Evolutionary conservation across 305 asterid species (phyloP).

Genomic region (Fraxinus latifolia): DNA sequence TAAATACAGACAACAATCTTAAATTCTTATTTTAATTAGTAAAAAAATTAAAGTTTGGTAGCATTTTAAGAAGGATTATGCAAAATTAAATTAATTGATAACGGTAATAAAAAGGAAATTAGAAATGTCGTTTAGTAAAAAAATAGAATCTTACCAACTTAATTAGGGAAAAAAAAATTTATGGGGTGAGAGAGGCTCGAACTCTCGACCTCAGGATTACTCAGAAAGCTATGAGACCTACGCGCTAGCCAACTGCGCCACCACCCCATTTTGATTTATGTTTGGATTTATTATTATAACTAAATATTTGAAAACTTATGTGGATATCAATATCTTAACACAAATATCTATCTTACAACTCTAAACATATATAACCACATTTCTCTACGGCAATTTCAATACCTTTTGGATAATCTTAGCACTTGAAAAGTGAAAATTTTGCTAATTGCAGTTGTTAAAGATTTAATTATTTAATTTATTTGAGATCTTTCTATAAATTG

Average conservation of each 20-base stretch:
- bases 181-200: constrained; percentile 80
- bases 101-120: neutral
- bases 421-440: neutral
- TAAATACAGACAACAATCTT: too few relatives aligned
- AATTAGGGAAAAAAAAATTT: neutral
- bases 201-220: constrained; percentile 89
- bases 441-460: neutral
- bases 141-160: neutral
- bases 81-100: too few relatives aligned
- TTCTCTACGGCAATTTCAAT: neutral
- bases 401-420: neutral
- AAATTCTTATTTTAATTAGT: too few relatives aligned
- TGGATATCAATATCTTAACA: too few relatives aligned
- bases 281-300: neutral
- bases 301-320: neutral
- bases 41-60: too few relatives aligned
- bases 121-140: neutral
- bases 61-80: too few relatives aligned
- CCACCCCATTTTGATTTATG: constrained; percentile 35
- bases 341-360: too few relatives aligned
- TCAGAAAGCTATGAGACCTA: constrained; percentile 76
- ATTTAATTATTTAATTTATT: too few relatives aligned
- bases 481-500: neutral
- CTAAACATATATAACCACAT: neutral
- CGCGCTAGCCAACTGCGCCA: constrained; percentile 98